phyloP scores from a whole-genome alignment of 108 stramenopile species.

The Licmophora abbreviata region DNA sequence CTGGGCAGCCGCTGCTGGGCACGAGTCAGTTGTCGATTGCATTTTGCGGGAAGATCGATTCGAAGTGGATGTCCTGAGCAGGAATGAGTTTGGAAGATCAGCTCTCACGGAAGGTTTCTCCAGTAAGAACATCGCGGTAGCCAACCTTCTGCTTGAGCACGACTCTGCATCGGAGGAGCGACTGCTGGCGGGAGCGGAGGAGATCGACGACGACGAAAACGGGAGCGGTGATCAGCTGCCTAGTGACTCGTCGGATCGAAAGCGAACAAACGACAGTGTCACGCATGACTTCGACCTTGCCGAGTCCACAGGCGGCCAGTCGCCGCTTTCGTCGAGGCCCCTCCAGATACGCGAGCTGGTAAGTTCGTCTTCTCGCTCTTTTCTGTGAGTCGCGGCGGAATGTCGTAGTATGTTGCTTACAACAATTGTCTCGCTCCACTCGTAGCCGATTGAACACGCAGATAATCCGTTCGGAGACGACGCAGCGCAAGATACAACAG shows the following conservation, averaged over 20 bases:
- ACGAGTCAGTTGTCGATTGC: conserved; percentile 36
- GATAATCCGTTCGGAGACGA: conserved; percentile 71
- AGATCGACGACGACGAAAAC: conserved; percentile 8
- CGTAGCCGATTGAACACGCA: conserved; percentile 44
- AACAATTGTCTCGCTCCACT: too few species aligned
- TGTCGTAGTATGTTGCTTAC: too few species aligned
- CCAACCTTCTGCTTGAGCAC: conserved; percentile 68
- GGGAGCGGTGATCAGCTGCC: background rate
- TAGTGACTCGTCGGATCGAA: background rate
- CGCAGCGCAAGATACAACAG: conserved; percentile 71
- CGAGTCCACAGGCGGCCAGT: too few species aligned
- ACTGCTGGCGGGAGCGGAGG: conserved; percentile 37
- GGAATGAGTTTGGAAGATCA: conserved; percentile 77
- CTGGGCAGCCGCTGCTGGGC: conserved; percentile 77
- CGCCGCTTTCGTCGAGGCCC: too few species aligned
- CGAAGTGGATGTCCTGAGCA: conserved; percentile 58
- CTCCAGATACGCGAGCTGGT: too few species aligned
- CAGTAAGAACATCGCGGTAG: conserved; percentile 49
- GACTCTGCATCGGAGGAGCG: conserved; percentile 81
- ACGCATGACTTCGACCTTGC: too few species aligned
- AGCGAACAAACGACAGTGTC: too few species aligned
- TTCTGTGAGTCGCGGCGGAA: too few species aligned
- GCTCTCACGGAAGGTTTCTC: conserved; percentile 82
- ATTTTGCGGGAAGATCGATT: conserved; percentile 33
- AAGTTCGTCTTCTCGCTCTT: too few species aligned